phyloP scores from a whole-genome alignment of 768 basidiomycete species.

The Phlebiopsis flavidoalba region DNA sequence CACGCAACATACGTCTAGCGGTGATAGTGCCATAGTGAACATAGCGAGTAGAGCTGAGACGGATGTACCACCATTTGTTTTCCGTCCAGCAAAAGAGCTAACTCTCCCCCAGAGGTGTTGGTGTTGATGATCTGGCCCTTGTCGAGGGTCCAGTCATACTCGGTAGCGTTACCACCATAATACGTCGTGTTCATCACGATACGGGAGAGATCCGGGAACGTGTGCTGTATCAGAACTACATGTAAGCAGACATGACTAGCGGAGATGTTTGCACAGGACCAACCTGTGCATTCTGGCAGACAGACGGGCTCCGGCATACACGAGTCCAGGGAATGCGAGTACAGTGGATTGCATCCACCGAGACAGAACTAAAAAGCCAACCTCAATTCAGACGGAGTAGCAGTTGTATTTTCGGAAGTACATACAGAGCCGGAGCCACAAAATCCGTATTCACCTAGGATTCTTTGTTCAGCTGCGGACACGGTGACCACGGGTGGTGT shows the following conservation, averaged over 20 bases:
- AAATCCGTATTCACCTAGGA: constrained; percentile 47
- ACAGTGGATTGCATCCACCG: constrained; percentile 82
- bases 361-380: constrained; percentile 56
- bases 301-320: constrained; percentile 75
- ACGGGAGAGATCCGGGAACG: constrained; percentile 60
- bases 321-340: constrained; percentile 56
- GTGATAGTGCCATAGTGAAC: constrained; percentile 79
- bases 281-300: constrained; percentile 63
- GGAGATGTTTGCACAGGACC: constrained; percentile 15
- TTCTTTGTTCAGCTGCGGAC: no score
- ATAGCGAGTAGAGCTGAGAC: constrained; percentile 75
- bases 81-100: constrained; percentile 66
- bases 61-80: constrained; percentile 69
- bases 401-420: neutral
- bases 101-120: constrained; percentile 56
- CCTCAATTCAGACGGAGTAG: neutral
- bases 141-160: constrained; percentile 72
- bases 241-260: neutral
- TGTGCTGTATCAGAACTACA: constrained; percentile 35
- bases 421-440: constrained; percentile 39
- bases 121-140: constrained; percentile 62
- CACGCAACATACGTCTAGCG: constrained; percentile 41
- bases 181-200: constrained; percentile 60
- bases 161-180: constrained; percentile 71
- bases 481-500: neutral